Evolutionary conservation across 331 rosid species (phyloP), one percentile per base, ranked within the genome.

Genomic region (Acacia concinna): DNA sequence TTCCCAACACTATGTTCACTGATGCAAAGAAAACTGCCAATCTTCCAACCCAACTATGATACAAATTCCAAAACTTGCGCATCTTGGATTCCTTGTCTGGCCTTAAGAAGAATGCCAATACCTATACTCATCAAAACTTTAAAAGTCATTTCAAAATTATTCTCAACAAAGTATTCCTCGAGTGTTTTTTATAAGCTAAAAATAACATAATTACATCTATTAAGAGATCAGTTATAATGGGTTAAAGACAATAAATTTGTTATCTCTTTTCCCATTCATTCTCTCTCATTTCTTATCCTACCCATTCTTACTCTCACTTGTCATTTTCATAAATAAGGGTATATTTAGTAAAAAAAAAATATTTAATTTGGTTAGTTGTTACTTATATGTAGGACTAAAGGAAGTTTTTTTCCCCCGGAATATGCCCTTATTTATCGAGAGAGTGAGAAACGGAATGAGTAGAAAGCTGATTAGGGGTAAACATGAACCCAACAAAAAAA

Each of bases 21-120:
- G 97, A 88, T 82, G 90, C 97, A 80, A 93, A 96, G 81, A 96
- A 90, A 51, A 96, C 85, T 30, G 97, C 97, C 83, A 91, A 43
- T 84, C 99, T 93, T 84, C 99, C 99, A 82, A 89, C 79, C 93
- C 97, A 96, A 73, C 87, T 75, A 71, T 96, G 99, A 81, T 96
- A 96, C 97, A 89, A 85, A 67, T 96, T 96, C 99, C 98, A 96
- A 72, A 87, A 13, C 30, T 74, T 84, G 11, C 89, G 84, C 34
- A 37, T 1, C 82, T 83, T 86, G n/a, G 89, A 81, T 30, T 83
- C 87, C 47, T 67, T 75, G 77, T 83, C 68, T 31, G 86, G 85
- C 59, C 87, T 83, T 68, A 86, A 74, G 78, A 83, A 75, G 75
- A 86, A 86, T 71, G 89, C 89, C 63, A 86, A 38, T 75, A 81